Evolutionary conservation across 169 alveolate genomes (phyloP).

Genomic region (Neospora caninum): DNA sequence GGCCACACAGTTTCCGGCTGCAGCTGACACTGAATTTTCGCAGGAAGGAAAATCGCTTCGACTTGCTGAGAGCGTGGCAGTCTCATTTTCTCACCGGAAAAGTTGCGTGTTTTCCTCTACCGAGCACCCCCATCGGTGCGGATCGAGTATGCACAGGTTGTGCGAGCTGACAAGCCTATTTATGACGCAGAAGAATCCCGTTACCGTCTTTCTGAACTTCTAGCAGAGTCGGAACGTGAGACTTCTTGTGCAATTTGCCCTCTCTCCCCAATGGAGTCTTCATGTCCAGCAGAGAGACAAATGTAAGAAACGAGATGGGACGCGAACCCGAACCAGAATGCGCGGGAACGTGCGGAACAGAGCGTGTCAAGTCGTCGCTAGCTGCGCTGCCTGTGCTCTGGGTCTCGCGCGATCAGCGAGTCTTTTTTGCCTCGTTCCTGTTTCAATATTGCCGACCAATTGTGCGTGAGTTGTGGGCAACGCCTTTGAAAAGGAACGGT

Average conservation of each 20-base stretch:
- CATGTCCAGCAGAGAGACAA: no score
- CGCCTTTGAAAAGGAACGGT: not conserved
- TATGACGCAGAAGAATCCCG: no score
- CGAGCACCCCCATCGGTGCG: not conserved
- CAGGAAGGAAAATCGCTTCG: not conserved
- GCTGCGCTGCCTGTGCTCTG: not conserved
- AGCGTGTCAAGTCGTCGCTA: not conserved
- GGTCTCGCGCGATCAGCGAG: not conserved
- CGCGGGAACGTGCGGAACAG: not conserved
- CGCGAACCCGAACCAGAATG: no score
- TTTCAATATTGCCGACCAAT: not conserved
- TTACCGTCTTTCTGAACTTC: no score
- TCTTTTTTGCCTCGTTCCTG: not conserved
- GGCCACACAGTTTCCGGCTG: constrained; percentile 6
- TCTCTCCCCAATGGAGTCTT: no score
- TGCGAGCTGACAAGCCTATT: no score
- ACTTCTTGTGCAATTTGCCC: no score
- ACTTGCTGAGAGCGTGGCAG: not conserved
- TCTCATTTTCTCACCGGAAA: not conserved
- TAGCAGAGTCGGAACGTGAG: no score
- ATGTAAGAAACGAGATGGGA: no score
- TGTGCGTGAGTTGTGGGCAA: not conserved
- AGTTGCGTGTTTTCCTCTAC: not conserved
- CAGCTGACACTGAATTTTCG: not conserved
- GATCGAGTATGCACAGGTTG: no score